A percentile compares a stretch with the other conserved stretches of the same genome.
These are phyloP conservation scores for Salix arbutifolia DNA, from an alignment of 345 rosid species.

Conservation along the genomic window DNA sequence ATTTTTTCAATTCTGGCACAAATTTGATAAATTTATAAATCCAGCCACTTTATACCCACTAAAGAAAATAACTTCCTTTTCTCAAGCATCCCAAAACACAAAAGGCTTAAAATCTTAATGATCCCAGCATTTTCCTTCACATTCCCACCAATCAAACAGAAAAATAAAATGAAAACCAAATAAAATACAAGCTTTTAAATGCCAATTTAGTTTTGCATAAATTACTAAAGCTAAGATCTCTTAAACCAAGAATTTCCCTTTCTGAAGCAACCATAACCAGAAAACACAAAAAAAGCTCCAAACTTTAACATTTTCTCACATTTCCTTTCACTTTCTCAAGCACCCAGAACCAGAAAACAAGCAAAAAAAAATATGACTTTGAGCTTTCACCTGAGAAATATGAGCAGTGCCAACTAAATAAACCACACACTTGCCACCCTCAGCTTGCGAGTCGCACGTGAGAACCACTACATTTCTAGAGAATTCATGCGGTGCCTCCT, in stretches of 20 bases:
- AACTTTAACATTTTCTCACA: background rate
- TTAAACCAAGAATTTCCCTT: background rate
- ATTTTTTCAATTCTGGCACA: background rate
- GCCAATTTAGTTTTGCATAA: background rate
- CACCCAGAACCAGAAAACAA: too few relatives aligned
- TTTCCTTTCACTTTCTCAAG: background rate
- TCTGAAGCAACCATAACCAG: background rate
- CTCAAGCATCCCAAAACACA: background rate
- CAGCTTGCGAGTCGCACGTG: background rate
- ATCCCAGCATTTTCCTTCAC: background rate
- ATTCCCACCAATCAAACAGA: background rate
- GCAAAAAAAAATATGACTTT: background rate
- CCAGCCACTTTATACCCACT: background rate
- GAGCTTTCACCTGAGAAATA: background rate
- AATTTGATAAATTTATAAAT: background rate
- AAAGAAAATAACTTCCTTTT: background rate
- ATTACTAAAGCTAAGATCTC: background rate
- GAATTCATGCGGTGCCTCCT: background rate
- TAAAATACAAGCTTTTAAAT: background rate
- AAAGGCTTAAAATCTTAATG: background rate
- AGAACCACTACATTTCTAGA: background rate
- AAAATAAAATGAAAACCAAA: background rate
- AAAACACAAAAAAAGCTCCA: background rate
- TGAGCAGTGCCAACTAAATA: conserved; percentile 3
- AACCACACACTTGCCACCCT: background rate